phyloP scores from a whole-genome alignment of 2,329 filamentous ascomycete genomes.

The Aspergillus pseudotamarii region DNA sequence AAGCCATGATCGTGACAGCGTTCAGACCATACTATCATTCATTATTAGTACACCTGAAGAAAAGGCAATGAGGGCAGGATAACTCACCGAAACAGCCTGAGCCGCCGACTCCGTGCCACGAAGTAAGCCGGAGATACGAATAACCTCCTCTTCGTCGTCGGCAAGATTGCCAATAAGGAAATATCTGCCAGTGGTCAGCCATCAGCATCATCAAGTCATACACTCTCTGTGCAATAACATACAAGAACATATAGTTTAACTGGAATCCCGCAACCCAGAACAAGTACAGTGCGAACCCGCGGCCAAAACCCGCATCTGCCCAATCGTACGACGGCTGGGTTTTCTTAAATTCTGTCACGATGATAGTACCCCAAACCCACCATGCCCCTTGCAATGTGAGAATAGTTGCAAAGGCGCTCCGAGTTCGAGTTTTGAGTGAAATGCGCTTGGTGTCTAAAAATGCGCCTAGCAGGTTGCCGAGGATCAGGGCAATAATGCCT shows the following conservation, averaged over 20 bases:
- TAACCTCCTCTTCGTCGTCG: constrained; percentile 62
- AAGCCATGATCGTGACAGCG: constrained; percentile 63
- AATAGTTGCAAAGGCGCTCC: constrained; percentile 58
- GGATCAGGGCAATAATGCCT: constrained; percentile 66
- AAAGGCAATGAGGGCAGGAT: neutral
- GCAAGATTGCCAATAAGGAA: constrained; percentile 71
- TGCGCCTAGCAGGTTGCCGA: constrained; percentile 67
- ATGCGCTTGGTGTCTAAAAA: constrained; percentile 64
- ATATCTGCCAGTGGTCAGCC: constrained; percentile 51
- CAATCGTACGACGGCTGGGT: constrained; percentile 68
- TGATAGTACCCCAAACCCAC: constrained; percentile 72
- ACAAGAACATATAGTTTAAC: constrained; percentile 73
- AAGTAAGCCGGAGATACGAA: constrained; percentile 68
- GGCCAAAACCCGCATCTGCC: constrained; percentile 64
- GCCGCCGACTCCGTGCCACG: constrained; percentile 72
- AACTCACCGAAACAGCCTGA: constrained; percentile 65
- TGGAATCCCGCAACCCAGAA: constrained; percentile 71
- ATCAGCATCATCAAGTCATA: neutral
- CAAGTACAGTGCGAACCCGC: constrained; percentile 67
- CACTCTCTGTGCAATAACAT: constrained; percentile 26
- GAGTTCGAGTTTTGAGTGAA: constrained; percentile 56
- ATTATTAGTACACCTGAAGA: constrained; percentile 6
- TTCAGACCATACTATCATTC: constrained; percentile 61
- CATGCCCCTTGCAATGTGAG: constrained; percentile 63
- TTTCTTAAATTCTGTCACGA: constrained; percentile 62